These are phyloP conservation scores for Ophiostoma piceae DNA, from an alignment of 2,329 filamentous ascomycete genomes.

Conservation along the genomic window DNA sequence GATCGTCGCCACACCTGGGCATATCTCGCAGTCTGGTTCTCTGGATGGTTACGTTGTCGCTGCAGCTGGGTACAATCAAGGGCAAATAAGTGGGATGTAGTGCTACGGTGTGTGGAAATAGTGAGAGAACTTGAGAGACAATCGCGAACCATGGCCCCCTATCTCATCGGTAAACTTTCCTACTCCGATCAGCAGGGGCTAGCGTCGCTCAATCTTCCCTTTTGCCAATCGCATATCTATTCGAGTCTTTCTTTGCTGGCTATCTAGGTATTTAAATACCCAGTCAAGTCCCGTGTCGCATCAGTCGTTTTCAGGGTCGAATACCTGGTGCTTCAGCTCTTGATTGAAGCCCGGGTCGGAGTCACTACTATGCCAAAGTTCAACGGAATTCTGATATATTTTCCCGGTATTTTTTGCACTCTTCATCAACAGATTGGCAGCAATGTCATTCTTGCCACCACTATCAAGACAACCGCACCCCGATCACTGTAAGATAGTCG, in stretches of 20 bases:
- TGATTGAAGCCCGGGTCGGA: background rate
- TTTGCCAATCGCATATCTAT: background rate
- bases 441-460: too few species aligned
- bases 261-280: background rate
- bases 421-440: too few species aligned
- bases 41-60: background rate
- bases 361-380: background rate
- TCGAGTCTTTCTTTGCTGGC: background rate
- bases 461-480: too few species aligned
- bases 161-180: slow-evolving; percentile 1
- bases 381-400: background rate
- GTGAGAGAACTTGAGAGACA: too few species aligned
- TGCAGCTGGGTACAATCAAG: background rate
- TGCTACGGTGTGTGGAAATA: background rate
- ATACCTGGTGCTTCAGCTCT: background rate
- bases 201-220: background rate
- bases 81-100: background rate
- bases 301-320: background rate
- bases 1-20: background rate
- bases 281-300: background rate
- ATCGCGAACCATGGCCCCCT: background rate
- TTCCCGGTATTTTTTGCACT: background rate
- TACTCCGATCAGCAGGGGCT: slow-evolving; percentile 3
- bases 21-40: background rate
- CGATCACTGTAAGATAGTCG: too few species aligned